These are phyloP conservation scores for Orbilia oligospora DNA, from an alignment of 2,329 filamentous ascomycete genomes.

Conservation along the genomic window DNA sequence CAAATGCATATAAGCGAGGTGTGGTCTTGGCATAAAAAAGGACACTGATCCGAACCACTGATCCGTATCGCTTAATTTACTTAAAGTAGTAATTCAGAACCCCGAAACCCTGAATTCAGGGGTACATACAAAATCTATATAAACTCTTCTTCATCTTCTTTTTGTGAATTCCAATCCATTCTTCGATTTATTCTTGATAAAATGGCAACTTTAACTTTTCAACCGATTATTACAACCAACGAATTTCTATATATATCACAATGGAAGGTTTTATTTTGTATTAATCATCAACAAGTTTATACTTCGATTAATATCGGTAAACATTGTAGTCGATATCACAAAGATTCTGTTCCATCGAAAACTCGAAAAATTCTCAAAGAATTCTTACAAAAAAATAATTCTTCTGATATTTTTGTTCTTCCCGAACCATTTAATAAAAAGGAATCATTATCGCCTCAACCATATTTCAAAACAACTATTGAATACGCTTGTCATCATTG, in stretches of 20 bases:
- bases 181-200: too few relatives aligned
- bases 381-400: not conserved
- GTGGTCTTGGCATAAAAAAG: too few relatives aligned
- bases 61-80: too few relatives aligned
- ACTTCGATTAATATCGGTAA: not conserved
- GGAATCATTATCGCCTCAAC: not conserved
- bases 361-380: not conserved
- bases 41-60: too few relatives aligned
- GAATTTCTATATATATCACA: not conserved
- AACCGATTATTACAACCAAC: not conserved
- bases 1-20: too few relatives aligned
- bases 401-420: not conserved
- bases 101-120: too few relatives aligned
- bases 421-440: not conserved
- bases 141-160: too few relatives aligned
- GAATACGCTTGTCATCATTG: not conserved
- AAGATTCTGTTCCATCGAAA: not conserved
- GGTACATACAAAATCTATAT: too few relatives aligned
- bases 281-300: not conserved
- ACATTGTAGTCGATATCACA: too few relatives aligned
- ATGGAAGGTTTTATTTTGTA: conserved; percentile 7
- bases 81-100: too few relatives aligned
- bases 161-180: too few relatives aligned
- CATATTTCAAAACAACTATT: too few relatives aligned
- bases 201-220: conserved; percentile 7